Evolutionary conservation across 208 protist species (phyloP).

Genomic region (Wallacemonas sp.): DNA sequence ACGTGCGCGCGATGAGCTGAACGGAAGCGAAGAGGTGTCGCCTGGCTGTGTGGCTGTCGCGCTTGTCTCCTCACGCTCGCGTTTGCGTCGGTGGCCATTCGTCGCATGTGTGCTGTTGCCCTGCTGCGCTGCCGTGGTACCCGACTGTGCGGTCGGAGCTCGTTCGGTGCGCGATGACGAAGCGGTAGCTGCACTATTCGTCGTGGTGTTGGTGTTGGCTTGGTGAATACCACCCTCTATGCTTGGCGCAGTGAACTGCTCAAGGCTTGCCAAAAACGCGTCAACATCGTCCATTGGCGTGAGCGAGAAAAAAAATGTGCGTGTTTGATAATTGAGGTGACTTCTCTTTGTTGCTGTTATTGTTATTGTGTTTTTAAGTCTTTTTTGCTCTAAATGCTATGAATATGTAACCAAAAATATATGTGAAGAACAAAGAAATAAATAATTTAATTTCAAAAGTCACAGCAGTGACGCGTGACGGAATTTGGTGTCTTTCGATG

Average conservation of each 20-base stretch:
- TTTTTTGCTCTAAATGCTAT: too few relatives aligned
- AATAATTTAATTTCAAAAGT: not conserved
- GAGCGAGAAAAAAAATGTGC: too few relatives aligned
- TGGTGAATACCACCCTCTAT: conserved; percentile 37
- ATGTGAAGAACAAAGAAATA: too few relatives aligned
- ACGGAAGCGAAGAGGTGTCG: not conserved
- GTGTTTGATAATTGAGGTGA: conserved; percentile 7
- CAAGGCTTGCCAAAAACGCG: conserved; percentile 53
- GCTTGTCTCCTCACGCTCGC: not conserved
- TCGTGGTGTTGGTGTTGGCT: not conserved
- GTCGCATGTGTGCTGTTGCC: not conserved
- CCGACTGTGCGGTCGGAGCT: not conserved
- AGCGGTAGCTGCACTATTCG: not conserved
- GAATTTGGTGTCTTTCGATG: not conserved
- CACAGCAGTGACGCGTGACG: too few relatives aligned
- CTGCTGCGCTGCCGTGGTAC: not conserved
- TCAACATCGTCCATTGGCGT: conserved; percentile 68
- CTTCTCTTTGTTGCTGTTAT: not conserved
- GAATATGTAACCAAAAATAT: too few relatives aligned
- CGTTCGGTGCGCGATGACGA: too few relatives aligned
- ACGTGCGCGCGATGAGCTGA: conserved; percentile 5
- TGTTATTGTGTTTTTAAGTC: conserved; percentile 14
- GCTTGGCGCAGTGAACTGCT: conserved; percentile 38
- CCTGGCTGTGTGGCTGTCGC: too few relatives aligned
- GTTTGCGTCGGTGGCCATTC: not conserved